Evolutionary conservation across 1,284 basidiomycete species (phyloP), one percentile per base, ranked within the genome.

Genomic region (Ceratobasidium sp.): DNA sequence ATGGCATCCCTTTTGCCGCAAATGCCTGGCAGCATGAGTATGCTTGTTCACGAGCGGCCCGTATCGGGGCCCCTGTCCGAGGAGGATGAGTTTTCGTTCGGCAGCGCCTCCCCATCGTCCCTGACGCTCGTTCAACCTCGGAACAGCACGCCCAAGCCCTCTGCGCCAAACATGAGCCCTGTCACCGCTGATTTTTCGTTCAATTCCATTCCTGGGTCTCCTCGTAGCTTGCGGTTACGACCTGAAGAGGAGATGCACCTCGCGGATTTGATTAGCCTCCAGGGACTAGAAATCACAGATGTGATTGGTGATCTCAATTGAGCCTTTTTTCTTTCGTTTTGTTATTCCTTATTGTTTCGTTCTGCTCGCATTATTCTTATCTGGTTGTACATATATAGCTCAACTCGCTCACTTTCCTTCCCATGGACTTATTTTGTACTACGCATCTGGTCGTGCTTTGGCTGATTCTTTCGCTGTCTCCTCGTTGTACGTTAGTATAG

Each of bases 181-280:
- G 21, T 69, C 6, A 69, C 64, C 28, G 64, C 64, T 41, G 64
- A 69, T 28, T 69, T 69, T 47, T 69, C 64, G n/a, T 69, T 69
- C 52, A 69, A 69, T 26, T 69, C 64, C 11, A 74, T 58, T n/a
- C 67, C 44, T 30, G 61, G 47, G 21, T 63, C 49, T 23, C 73
- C 58, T 3, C 72, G 75, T 3, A 76, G 75, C 35, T 57, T 76
- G 54, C 73, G 63, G 30, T 28, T 76, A 18, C 41, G 75, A 14
- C 71, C 70, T 13, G 74, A 75, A 44, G 75, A 76, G 38, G 75
- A 76, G 30, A 67, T 76, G 35, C 75, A 76, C 62, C 43, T 76
- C 59, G 71, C 75, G n/a, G 75, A 76, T 54, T 58, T 76, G 49
- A 74, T 75, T 14, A 75, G 74, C 43, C 35, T 69, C 4, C 64